Percentiles rank a stretch among this genome's conserved stretches.
Evolutionary conservation across 176 grass and related monocot species (phyloP).

Genomic region (Stipa capillata): DNA sequence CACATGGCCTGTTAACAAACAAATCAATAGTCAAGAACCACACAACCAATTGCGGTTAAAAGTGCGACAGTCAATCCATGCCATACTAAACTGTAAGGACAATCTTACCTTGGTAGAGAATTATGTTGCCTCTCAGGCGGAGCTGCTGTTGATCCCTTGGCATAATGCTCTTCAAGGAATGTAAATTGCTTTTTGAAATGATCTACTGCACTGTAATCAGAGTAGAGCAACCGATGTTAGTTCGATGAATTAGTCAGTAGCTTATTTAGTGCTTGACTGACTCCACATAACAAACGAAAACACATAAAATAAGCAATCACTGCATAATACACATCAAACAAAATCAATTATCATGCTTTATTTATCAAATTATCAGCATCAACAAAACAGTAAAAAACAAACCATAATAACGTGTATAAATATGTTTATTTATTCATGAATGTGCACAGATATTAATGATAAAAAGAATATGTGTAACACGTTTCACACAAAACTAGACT

Average conservation of each 20-base stretch:
- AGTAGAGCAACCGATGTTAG: constrained; percentile 20
- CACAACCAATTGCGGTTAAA: not conserved
- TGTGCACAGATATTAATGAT: not conserved
- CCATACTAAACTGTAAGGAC: not conserved
- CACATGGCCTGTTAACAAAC: constrained; percentile 46
- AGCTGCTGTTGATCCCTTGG: constrained; percentile 57
- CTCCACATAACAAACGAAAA: not conserved
- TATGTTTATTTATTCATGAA: not conserved
- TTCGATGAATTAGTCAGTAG: not conserved
- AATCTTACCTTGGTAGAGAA: constrained; percentile 76
- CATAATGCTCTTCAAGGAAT: constrained; percentile 93
- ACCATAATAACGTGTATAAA: not conserved
- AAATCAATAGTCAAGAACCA: constrained; percentile 8
- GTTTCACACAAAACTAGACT: not conserved
- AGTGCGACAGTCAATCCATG: constrained; percentile 8
- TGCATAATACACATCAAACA: not conserved
- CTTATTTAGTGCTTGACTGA: not conserved
- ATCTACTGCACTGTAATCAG: constrained; percentile 71
- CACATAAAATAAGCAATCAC: not conserved
- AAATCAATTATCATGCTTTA: not conserved
- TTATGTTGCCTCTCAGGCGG: constrained; percentile 90
- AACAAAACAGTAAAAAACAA: not conserved
- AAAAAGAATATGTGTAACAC: not conserved
- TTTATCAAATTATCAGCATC: not conserved
- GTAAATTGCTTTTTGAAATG: constrained; percentile 91